These are phyloP conservation scores for Epichloe glyceriae DNA, from an alignment of 2,329 filamentous ascomycete species.

Conservation along the genomic window DNA sequence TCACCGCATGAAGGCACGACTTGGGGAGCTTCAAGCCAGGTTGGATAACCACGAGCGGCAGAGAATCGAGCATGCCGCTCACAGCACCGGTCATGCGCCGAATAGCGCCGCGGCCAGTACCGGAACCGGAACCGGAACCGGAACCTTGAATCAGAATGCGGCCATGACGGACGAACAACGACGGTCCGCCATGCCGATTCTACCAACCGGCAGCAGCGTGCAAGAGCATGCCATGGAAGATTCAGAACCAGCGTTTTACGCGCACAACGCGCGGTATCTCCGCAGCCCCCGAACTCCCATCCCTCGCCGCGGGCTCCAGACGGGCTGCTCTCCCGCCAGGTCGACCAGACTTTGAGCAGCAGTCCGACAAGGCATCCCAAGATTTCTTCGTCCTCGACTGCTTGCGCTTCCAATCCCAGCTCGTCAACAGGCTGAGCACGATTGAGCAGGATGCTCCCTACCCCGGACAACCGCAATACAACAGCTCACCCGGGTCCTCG, in stretches of 20 bases:
- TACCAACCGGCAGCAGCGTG: constrained; percentile 5
- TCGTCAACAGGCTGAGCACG: constrained; percentile 12
- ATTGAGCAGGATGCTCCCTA: constrained; percentile 9
- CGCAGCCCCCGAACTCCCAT: constrained; percentile 10
- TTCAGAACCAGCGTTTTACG: constrained; percentile 7
- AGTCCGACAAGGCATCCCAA: constrained; percentile 7
- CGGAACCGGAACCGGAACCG: too few species aligned
- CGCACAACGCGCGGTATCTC: constrained; percentile 7
- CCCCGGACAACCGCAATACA: constrained; percentile 1
- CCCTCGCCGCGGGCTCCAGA: constrained; percentile 7
- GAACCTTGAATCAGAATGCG: background rate
- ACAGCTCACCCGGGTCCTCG: background rate
- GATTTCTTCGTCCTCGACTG: constrained; percentile 16
- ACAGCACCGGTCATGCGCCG: background rate
- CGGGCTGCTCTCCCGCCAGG: constrained; percentile 11
- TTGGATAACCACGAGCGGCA: constrained; percentile 16
- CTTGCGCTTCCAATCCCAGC: constrained; percentile 14
- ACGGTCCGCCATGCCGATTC: constrained; percentile 1
- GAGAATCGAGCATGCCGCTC: constrained; percentile 4
- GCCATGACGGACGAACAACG: constrained; percentile 1
- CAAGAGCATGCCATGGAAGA: constrained; percentile 8
- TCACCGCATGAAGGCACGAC: constrained; percentile 19
- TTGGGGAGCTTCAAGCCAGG: constrained; percentile 18
- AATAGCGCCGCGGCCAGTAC: background rate
- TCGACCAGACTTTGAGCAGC: constrained; percentile 6